A percentile compares a stretch with the other conserved stretches of the same genome.
Evolutionary conservation across 2,329 filamentous ascomycete species (phyloP).

Genomic region (Decorospora gaudefroyi): DNA sequence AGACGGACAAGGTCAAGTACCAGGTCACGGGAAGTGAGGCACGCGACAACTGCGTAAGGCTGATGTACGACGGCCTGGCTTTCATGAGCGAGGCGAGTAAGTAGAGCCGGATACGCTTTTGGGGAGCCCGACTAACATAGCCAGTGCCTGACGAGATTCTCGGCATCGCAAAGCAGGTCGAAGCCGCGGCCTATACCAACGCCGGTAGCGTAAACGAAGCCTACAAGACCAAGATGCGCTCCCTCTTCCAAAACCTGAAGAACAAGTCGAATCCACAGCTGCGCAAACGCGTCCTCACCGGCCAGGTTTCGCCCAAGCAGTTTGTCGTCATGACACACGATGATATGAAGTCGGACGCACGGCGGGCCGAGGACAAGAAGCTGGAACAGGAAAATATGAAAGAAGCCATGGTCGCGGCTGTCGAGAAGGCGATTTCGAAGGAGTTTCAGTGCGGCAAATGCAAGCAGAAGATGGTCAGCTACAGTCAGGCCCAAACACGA

Average conservation of each 20-base stretch:
- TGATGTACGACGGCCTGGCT: conserved; percentile 92
- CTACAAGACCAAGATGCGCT: conserved; percentile 88
- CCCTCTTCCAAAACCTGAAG: conserved; percentile 93
- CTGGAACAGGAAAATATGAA: conserved; percentile 94
- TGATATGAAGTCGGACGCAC: conserved; percentile 86
- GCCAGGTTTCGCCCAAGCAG: conserved; percentile 69
- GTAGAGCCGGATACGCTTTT: conserved; percentile 22
- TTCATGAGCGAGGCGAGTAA: conserved; percentile 63
- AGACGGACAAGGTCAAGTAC: conserved; percentile 77
- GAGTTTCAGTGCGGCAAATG: conserved; percentile 90
- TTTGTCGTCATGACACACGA: conserved; percentile 89
- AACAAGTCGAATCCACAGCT: conserved; percentile 83
- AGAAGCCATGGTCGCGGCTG: conserved; percentile 91
- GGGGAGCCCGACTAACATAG: conserved; percentile 21
- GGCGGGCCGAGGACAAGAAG: conserved; percentile 73
- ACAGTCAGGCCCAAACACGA: conserved; percentile 93
- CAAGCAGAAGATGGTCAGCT: conserved; percentile 90
- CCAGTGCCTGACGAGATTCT: conserved; percentile 68
- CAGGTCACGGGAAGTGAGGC: conserved; percentile 73
- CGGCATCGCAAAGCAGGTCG: conserved; percentile 68
- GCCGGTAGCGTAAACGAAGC: conserved; percentile 71
- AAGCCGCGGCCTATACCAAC: conserved; percentile 72
- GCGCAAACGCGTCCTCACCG: conserved; percentile 73
- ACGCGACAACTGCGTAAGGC: conserved; percentile 83
- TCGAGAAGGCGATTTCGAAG: conserved; percentile 86